Conservation (phyloP, 768 basidiomycete genomes). For the Pleurotus tuber-regium region DNA sequence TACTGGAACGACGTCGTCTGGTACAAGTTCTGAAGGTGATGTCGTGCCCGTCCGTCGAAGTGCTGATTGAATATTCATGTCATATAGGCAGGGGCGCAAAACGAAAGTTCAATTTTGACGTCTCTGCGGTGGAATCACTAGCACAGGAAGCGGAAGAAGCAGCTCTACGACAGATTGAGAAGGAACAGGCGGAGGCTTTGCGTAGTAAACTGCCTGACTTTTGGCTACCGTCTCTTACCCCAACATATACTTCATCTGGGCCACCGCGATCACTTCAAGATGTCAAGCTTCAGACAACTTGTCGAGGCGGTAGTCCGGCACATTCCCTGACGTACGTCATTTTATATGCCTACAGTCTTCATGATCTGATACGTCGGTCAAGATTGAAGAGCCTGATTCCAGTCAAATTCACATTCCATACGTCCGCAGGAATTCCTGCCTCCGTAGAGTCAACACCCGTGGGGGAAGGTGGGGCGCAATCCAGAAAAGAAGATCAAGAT, state of each 20-base stretch:
- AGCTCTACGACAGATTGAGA: constrained; percentile 78
- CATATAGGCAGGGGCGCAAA: constrained; percentile 59
- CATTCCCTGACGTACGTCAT: constrained; percentile 73
- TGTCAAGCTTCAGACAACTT: constrained; percentile 85
- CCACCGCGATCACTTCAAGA: constrained; percentile 69
- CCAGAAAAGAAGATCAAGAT: constrained; percentile 52
- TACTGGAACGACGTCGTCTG: constrained; percentile 38
- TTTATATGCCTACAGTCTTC: constrained; percentile 7
- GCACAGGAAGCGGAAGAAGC: constrained; percentile 85
- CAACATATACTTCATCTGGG: constrained; percentile 65
- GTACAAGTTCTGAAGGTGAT: constrained; percentile 36
- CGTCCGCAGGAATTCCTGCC: constrained; percentile 32
- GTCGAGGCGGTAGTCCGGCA: constrained; percentile 74
- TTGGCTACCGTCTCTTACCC: constrained; percentile 94
- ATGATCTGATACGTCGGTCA: neutral
- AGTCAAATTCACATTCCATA: constrained; percentile 71
- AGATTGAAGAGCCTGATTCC: constrained; percentile 83
- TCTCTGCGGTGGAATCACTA: constrained; percentile 64
- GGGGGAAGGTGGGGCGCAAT: constrained; percentile 30
- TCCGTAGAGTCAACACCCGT: constrained; percentile 38
- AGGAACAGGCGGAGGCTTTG: constrained; percentile 81
- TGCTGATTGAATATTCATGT: neutral
- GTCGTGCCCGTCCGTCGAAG: neutral
- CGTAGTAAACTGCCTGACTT: constrained; percentile 93
- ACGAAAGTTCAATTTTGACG: constrained; percentile 85